Conservation (phyloP, 192 early-diverging fungal species). For the Entomortierella parvispora region DNA sequence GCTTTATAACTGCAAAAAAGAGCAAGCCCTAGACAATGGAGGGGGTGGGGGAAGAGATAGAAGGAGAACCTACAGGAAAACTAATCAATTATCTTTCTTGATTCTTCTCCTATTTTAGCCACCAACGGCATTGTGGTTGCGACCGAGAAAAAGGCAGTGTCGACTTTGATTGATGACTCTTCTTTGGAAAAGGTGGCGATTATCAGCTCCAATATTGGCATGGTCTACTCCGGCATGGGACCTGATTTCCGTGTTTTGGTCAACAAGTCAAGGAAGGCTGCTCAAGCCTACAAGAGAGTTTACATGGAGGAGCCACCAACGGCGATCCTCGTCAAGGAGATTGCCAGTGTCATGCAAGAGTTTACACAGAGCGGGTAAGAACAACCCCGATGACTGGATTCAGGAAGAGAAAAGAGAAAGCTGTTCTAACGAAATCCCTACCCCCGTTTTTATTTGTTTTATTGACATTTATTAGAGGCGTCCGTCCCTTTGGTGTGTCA, state of each 20-base stretch:
- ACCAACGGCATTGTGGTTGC: slow-evolving; percentile 98
- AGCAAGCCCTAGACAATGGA: too few relatives aligned
- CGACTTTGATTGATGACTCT: slow-evolving; percentile 92
- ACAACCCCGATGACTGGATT: too few relatives aligned
- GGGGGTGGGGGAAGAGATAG: too few relatives aligned
- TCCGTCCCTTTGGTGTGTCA: slow-evolving; percentile 99
- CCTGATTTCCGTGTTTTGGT: slow-evolving; percentile 97
- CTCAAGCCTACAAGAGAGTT: slow-evolving; percentile 93
- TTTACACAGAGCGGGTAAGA: slow-evolving; percentile 96
- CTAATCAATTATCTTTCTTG: neutral
- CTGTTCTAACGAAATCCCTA: neutral
- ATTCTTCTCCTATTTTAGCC: slow-evolving; percentile 59
- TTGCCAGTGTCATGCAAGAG: slow-evolving; percentile 98
- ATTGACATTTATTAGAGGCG: slow-evolving; percentile 77
- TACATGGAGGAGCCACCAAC: slow-evolving; percentile 97
- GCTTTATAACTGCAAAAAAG: too few relatives aligned
- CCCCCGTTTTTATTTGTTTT: neutral
- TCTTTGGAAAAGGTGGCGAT: slow-evolving; percentile 91
- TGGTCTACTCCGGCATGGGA: slow-evolving; percentile 99
- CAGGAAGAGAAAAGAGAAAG: neutral
- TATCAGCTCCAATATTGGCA: slow-evolving; percentile 93
- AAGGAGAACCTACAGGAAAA: neutral
- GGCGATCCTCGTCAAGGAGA: slow-evolving; percentile 95
- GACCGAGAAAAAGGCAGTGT: slow-evolving; percentile 95
- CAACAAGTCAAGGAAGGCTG: slow-evolving; percentile 94